Conservation (phyloP, 2,329 filamentous ascomycete genomes). For the Penicillium digitatum region DNA sequence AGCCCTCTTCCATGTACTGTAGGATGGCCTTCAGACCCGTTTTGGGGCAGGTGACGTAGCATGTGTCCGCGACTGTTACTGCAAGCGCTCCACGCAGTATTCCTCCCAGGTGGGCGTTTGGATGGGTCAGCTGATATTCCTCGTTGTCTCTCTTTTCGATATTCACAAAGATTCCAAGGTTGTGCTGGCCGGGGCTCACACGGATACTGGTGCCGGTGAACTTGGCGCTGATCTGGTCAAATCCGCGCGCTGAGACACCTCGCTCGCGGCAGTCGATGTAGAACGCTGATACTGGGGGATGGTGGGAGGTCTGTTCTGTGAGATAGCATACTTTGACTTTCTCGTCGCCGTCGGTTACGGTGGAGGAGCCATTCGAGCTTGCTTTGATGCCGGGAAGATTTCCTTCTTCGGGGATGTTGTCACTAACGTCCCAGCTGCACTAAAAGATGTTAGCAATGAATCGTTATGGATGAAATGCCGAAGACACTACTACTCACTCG, state of each 20-base stretch:
- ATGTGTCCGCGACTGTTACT: constrained; percentile 84
- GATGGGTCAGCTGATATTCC: constrained; percentile 92
- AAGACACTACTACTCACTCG: constrained; percentile 54
- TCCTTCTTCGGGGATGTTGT: constrained; percentile 64
- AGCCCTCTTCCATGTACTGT: constrained; percentile 90
- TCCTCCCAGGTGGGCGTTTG: constrained; percentile 86
- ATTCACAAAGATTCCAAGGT: constrained; percentile 91
- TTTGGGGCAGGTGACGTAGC: constrained; percentile 83
- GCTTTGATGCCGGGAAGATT: constrained; percentile 31
- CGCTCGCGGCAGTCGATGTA: constrained; percentile 89
- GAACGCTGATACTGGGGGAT: constrained; percentile 95
- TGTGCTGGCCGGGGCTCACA: constrained; percentile 86
- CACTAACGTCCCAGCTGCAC: constrained; percentile 93
- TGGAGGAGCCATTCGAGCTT: constrained; percentile 32
- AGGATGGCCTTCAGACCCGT: constrained; percentile 88
- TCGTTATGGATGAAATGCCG: neutral
- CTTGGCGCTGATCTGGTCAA: constrained; percentile 94
- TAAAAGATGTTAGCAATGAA: constrained; percentile 37
- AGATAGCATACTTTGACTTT: constrained; percentile 82
- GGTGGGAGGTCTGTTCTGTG: constrained; percentile 96
- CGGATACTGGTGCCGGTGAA: constrained; percentile 95
- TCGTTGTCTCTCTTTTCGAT: constrained; percentile 76
- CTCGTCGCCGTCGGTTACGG: constrained; percentile 34
- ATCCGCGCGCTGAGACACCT: constrained; percentile 81
- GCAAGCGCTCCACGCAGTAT: constrained; percentile 81